phyloP scores from a whole-genome alignment of 345 rosid genomes.

The Anacardium occidentale region DNA sequence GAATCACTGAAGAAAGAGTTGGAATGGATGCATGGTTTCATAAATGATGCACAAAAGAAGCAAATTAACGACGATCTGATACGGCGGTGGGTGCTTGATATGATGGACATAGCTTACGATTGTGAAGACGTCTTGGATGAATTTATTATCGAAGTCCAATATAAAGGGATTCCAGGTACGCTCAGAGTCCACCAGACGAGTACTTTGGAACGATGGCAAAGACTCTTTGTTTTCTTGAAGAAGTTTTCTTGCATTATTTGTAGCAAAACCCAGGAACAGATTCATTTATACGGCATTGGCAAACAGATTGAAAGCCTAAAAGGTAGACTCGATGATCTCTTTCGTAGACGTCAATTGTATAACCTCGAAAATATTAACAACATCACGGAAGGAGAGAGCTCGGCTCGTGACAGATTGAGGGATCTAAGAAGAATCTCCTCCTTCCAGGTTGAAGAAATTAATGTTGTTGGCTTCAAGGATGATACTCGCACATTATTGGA shows the following conservation, averaged over 20 bases:
- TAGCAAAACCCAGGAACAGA: neutral
- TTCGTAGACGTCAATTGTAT: slow-evolving; percentile 9
- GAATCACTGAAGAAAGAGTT: no score
- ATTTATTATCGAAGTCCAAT: no score
- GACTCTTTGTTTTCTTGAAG: neutral
- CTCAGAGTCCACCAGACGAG: no score
- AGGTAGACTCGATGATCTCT: slow-evolving; percentile 12
- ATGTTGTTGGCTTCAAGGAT: neutral
- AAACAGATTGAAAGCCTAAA: slow-evolving; percentile 9
- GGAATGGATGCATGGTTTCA: no score
- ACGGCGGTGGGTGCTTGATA: no score
- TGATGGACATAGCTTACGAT: no score
- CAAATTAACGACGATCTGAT: no score
- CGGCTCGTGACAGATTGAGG: neutral
- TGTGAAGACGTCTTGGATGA: no score
- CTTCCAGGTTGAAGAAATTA: neutral
- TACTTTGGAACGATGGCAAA: no score
- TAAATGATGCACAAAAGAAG: no score
- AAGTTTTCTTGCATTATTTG: slow-evolving; percentile 4
- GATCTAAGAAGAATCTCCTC: slow-evolving; percentile 25
- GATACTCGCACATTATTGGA: neutral
- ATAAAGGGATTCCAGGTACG: no score
- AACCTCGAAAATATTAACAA: slow-evolving; percentile 17
- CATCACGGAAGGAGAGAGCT: neutral
- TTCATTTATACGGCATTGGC: slow-evolving; percentile 13